These are phyloP conservation scores for Clavispora santaluciae DNA, from an alignment of 805 yeast species.

Conservation along the genomic window DNA sequence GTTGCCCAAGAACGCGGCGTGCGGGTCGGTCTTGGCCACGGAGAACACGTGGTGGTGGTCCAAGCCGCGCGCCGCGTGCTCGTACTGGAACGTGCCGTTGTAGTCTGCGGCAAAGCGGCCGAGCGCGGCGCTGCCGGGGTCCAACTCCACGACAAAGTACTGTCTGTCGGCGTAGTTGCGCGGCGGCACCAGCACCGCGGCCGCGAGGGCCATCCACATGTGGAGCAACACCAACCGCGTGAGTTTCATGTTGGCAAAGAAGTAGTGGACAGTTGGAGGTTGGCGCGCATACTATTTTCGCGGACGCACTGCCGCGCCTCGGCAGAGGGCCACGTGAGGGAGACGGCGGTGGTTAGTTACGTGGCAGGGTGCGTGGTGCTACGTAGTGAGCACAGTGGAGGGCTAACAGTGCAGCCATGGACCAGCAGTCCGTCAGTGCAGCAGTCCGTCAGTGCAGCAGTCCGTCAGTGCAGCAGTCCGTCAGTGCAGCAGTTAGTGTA, in stretches of 20 bases:
- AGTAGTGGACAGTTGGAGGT: not conserved
- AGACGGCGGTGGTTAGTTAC: too few relatives aligned
- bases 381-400: too few relatives aligned
- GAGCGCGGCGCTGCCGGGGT: slow-evolving; percentile 24
- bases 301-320: not conserved
- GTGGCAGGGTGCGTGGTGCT: too few relatives aligned
- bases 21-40: slow-evolving; percentile 34
- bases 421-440: too few relatives aligned
- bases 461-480: too few relatives aligned
- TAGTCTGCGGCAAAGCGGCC: slow-evolving; percentile 32
- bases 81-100: slow-evolving; percentile 42
- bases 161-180: slow-evolving; percentile 47
- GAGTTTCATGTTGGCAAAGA: slow-evolving; percentile 7
- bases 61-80: slow-evolving; percentile 59
- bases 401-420: too few relatives aligned
- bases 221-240: slow-evolving; percentile 3
- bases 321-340: not conserved
- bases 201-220: slow-evolving; percentile 7
- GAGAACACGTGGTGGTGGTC: slow-evolving; percentile 68
- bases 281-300: not conserved
- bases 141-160: slow-evolving; percentile 62
- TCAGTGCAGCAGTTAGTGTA: too few relatives aligned
- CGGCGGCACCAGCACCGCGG: slow-evolving; percentile 10
- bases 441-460: too few relatives aligned
- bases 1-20: slow-evolving; percentile 32